These are phyloP conservation scores for Starmera dryadoides DNA, from an alignment of 805 yeast genomes.

Conservation along the genomic window DNA sequence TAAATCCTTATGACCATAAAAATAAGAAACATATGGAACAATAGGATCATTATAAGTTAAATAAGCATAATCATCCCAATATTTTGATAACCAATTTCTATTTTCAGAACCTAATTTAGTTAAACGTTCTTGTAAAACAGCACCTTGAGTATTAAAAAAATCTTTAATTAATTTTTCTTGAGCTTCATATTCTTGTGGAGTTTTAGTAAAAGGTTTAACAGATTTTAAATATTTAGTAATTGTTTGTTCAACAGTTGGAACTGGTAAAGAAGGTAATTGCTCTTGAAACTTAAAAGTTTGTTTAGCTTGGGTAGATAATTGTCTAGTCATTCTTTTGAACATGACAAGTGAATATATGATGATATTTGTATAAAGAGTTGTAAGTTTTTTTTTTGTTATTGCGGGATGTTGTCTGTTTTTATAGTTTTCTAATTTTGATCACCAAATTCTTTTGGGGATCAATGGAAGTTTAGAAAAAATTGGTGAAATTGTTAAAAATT, in stretches of 20 bases:
- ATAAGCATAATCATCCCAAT: conserved; percentile 94
- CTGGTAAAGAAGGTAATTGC: conserved; percentile 77
- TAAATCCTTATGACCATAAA: conserved; percentile 71
- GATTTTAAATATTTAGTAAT: conserved; percentile 62
- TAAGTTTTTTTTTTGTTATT: too few relatives aligned
- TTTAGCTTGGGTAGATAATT: conserved; percentile 9
- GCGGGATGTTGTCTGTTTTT: neutral
- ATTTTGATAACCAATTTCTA: conserved; percentile 85
- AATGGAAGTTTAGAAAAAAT: conserved; percentile 3
- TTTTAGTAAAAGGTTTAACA: conserved; percentile 57
- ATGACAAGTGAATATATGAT: neutral
- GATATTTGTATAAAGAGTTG: neutral
- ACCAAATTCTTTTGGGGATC: conserved; percentile 7
- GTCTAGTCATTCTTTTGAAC: conserved; percentile 19
- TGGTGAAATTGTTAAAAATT: too few relatives aligned
- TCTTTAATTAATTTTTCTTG: conserved; percentile 55
- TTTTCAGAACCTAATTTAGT: conserved; percentile 42
- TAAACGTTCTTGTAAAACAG: conserved; percentile 61
- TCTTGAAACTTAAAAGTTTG: conserved; percentile 64
- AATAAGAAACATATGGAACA: conserved; percentile 91
- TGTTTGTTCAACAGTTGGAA: conserved; percentile 73
- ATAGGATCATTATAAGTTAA: conserved; percentile 88
- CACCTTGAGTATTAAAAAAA: conserved; percentile 64
- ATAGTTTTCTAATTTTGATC: neutral
- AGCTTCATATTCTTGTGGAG: conserved; percentile 42